Evolutionary conservation across 2,329 filamentous ascomycete genomes (phyloP), one percentile per base, ranked within the genome.

Genomic region (Epichloe uncinata): DNA sequence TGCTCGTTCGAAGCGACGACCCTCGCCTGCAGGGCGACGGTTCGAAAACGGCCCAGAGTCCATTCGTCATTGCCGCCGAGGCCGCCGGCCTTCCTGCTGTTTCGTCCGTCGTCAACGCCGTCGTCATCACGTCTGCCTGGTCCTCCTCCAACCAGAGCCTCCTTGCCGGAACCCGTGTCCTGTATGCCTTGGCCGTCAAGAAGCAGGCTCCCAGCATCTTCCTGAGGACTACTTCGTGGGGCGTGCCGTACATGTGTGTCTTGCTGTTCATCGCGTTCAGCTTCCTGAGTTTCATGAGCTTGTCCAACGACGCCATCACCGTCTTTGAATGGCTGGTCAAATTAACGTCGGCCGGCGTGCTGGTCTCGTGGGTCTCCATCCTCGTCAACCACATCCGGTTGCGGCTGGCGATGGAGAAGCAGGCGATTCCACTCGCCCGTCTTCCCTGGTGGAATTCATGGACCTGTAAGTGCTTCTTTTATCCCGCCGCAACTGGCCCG

Each of bases 61-160:
- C 82, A 11, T 87, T 82, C 58, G 84, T 90, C 52, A 85, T 89
- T 54, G 85, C 84, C 16, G 80, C 83, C 37, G 72, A 75, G 11
- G 75, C 78, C 33, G 85, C 84, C 2, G 79, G 82, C 0, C 81
- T 89, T 51, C 72, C 70, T 4, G 81, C 75, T 6, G 75, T 89
- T 4, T 82, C 84, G 0, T 80, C 79, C 5, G 77, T 90, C 49
- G 81, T 90, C 65, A 91, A 91, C 62, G 85, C 84, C 36, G 73
- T 89, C 26, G 82, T 90, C 56, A 73, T 89, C 55, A 85, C 81
- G 0, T 82, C 79, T 3, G 82, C 81, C 2, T 79, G 76, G 72
- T 79, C 76, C 2, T 75, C 77, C 9, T 77, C 73, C 15, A 81
- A 79, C 57, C 75, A 77, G 0, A 78, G 77, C 66, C 69, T 79